These are phyloP conservation scores for Sedum album DNA, from an alignment of 164 flowering plant species.

Conservation along the genomic window DNA sequence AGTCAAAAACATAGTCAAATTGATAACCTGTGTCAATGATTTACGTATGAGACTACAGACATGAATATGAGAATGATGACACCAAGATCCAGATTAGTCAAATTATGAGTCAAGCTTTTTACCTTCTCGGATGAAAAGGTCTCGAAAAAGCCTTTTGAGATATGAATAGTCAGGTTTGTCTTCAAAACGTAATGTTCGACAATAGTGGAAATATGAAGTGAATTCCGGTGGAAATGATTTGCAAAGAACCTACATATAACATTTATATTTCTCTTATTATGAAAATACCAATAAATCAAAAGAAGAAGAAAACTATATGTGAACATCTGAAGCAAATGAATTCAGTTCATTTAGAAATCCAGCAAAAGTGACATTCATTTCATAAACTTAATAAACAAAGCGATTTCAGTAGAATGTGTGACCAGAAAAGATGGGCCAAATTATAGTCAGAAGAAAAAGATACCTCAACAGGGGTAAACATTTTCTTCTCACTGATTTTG, in stretches of 20 bases:
- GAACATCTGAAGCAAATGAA: not conserved
- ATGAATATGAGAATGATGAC: not conserved
- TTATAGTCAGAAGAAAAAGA: conserved; percentile 1
- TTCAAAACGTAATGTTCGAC: conserved; percentile 57
- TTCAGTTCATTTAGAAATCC: not conserved
- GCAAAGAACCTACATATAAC: conserved; percentile 44
- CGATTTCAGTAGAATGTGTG: not conserved
- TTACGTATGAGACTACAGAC: not conserved
- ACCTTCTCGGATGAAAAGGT: conserved; percentile 72
- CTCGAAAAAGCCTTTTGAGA: conserved; percentile 64
- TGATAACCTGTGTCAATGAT: conserved; percentile 48
- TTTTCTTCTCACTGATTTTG: conserved; percentile 61
- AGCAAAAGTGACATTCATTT: not conserved
- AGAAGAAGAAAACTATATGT: conserved; percentile 8
- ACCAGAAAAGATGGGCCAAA: not conserved
- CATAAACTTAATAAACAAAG: conserved; percentile 4
- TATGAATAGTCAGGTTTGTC: conserved; percentile 72
- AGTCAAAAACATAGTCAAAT: conserved; percentile 77
- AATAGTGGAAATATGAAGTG: conserved; percentile 54
- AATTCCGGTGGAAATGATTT: conserved; percentile 58
- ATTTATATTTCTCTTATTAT: not conserved
- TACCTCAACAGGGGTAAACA: conserved; percentile 68
- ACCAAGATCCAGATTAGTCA: not conserved
- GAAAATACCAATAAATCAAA: not conserved
- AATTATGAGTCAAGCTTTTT: not conserved